These are phyloP conservation scores for Pleurotus eryngii DNA, from an alignment of 768 basidiomycete species.

Conservation along the genomic window DNA sequence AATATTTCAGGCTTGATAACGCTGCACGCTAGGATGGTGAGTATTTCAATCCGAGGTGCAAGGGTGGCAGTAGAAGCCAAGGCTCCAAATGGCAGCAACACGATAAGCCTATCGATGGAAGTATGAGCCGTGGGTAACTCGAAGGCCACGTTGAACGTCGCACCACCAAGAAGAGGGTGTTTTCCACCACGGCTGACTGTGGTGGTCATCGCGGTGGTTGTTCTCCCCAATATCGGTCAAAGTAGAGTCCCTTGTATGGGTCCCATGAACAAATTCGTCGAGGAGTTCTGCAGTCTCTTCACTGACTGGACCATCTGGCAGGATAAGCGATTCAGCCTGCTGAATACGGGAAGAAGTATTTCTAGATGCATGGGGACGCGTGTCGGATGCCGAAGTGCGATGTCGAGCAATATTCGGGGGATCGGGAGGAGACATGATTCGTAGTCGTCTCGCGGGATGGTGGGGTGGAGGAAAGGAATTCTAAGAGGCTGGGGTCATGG, in stretches of 20 bases:
- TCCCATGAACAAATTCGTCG: constrained; percentile 41
- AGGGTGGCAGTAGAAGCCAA: constrained; percentile 54
- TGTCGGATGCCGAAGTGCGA: constrained; percentile 13
- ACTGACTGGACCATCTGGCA: constrained; percentile 43
- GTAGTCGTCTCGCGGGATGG: not conserved
- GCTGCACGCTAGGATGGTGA: constrained; percentile 71
- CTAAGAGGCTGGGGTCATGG: too few relatives aligned
- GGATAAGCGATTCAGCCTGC: constrained; percentile 33
- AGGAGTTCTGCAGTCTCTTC: constrained; percentile 46
- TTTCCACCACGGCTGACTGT: constrained; percentile 67
- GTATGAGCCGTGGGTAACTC: constrained; percentile 5
- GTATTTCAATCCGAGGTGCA: constrained; percentile 73
- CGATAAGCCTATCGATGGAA: constrained; percentile 50
- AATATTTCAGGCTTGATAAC: constrained; percentile 50
- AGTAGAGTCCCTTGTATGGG: constrained; percentile 33
- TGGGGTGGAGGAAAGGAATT: not conserved
- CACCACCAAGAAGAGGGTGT: constrained; percentile 73
- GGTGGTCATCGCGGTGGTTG: constrained; percentile 13
- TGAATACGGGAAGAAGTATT: constrained; percentile 12
- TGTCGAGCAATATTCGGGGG: not conserved
- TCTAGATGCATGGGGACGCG: constrained; percentile 12
- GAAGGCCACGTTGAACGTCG: not conserved
- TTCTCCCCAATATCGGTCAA: constrained; percentile 16
- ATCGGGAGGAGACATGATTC: not conserved
- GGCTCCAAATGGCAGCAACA: constrained; percentile 48